A percentile compares a stretch with the other conserved stretches of the same genome.
Evolutionary conservation across 2,329 filamentous ascomycete species (phyloP).

Genomic region (Kalmusia sp.): DNA sequence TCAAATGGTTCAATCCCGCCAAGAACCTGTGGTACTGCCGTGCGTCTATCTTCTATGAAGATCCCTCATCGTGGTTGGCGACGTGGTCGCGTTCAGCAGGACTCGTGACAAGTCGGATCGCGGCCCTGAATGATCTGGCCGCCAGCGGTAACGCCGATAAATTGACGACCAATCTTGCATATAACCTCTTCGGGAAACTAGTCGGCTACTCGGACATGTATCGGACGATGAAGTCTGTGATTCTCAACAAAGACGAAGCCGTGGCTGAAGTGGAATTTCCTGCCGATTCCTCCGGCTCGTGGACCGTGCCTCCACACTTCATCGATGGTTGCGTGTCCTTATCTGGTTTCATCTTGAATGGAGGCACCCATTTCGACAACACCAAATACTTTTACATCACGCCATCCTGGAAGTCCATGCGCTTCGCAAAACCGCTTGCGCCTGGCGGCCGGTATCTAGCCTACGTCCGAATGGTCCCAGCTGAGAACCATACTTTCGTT

Average conservation of each 20-base stretch:
- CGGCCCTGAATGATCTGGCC: slow-evolving; percentile 19
- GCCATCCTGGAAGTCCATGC: slow-evolving; percentile 30
- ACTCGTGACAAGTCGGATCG: slow-evolving; percentile 24
- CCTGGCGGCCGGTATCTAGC: neutral
- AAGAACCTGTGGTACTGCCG: slow-evolving; percentile 3
- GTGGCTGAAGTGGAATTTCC: slow-evolving; percentile 16
- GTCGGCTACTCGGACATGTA: slow-evolving; percentile 30
- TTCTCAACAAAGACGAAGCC: slow-evolving; percentile 27
- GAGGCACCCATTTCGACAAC: slow-evolving; percentile 21
- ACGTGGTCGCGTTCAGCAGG: slow-evolving; percentile 23
- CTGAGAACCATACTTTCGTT: neutral
- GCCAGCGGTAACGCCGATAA: slow-evolving; percentile 17
- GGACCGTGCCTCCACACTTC: slow-evolving; percentile 16
- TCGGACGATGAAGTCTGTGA: slow-evolving; percentile 27
- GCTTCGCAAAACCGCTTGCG: slow-evolving; percentile 23
- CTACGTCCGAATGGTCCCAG: neutral
- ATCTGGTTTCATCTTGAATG: slow-evolving; percentile 33
- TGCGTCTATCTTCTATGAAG: too few relatives aligned
- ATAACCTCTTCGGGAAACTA: slow-evolving; percentile 28
- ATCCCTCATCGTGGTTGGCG: too few relatives aligned
- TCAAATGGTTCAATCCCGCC: neutral
- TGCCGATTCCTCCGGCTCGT: slow-evolving; percentile 9
- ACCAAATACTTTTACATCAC: slow-evolving; percentile 27
- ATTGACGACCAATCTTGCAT: slow-evolving; percentile 25
- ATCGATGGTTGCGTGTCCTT: slow-evolving; percentile 26